Evolutionary conservation across 2,329 filamentous ascomycete species (phyloP).

Genomic region (Oidium heveae): DNA sequence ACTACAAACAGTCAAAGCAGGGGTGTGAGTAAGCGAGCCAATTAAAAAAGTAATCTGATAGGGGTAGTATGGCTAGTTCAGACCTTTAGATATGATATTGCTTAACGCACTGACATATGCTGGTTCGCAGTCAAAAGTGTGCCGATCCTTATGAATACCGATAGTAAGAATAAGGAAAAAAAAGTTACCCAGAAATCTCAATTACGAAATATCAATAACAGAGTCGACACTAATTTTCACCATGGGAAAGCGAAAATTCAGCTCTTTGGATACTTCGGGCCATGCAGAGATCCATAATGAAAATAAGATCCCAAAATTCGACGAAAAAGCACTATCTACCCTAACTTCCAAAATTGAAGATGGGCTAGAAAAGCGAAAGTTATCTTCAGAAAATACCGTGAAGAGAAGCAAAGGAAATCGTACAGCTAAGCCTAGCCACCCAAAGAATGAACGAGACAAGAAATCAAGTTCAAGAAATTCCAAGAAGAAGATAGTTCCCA

Average conservation of each 20-base stretch:
- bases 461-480: not conserved
- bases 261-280: conserved; percentile 6
- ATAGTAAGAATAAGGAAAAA: no score
- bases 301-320: conserved; percentile 18
- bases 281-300: conserved; percentile 2
- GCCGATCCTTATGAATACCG: no score
- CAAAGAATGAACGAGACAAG: not conserved
- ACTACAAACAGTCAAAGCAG: no score
- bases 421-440: not conserved
- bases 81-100: no score
- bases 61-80: no score
- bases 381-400: conserved; percentile 3
- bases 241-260: conserved; percentile 11
- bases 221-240: not conserved
- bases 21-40: no score
- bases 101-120: no score
- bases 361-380: conserved; percentile 18
- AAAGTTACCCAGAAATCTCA: no score
- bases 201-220: no score
- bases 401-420: not conserved
- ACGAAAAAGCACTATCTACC: conserved; percentile 24
- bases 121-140: no score
- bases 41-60: no score
- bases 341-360: conserved; percentile 32
- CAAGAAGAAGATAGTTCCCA: not conserved